A percentile compares a stretch with the other conserved stretches of the same genome.
Conservation (phyloP, 176 grass and related monocot genomes). For the Aegilops tauschii region DNA sequence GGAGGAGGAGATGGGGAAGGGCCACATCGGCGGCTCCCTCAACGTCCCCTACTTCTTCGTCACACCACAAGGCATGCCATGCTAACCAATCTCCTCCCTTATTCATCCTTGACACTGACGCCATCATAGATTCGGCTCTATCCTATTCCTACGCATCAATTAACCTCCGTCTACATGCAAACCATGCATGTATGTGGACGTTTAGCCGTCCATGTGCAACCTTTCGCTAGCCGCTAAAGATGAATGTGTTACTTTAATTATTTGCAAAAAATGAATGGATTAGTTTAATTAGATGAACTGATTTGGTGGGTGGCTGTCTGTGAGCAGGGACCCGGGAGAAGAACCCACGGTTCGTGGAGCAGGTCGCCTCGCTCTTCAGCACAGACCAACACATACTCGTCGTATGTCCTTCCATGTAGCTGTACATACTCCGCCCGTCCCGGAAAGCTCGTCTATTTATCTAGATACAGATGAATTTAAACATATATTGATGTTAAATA, state of each 20-base stretch:
- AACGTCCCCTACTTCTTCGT: constrained; percentile 74
- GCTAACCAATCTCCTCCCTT: background rate
- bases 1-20: constrained; percentile 62
- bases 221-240: too few species aligned
- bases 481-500: too few species aligned
- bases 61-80: constrained; percentile 49
- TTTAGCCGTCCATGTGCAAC: background rate
- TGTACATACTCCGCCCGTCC: too few species aligned
- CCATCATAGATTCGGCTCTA: background rate
- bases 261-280: background rate
- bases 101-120: background rate
- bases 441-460: too few species aligned
- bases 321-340: constrained; percentile 55
- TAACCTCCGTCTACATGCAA: background rate
- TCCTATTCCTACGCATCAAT: background rate
- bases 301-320: background rate
- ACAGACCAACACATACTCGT: constrained; percentile 61
- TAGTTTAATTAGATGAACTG: background rate
- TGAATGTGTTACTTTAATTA: background rate
- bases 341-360: constrained; percentile 58
- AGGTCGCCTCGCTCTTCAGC: constrained; percentile 46
- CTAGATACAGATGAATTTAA: too few species aligned
- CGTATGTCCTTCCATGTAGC: constrained; percentile 12
- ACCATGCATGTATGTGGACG: background rate
- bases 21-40: constrained; percentile 43